Percentiles rank a stretch among this genome's conserved stretches.
Conservation (phyloP, 2,329 filamentous ascomycete species). For the Colletotrichum sp. region DNA sequence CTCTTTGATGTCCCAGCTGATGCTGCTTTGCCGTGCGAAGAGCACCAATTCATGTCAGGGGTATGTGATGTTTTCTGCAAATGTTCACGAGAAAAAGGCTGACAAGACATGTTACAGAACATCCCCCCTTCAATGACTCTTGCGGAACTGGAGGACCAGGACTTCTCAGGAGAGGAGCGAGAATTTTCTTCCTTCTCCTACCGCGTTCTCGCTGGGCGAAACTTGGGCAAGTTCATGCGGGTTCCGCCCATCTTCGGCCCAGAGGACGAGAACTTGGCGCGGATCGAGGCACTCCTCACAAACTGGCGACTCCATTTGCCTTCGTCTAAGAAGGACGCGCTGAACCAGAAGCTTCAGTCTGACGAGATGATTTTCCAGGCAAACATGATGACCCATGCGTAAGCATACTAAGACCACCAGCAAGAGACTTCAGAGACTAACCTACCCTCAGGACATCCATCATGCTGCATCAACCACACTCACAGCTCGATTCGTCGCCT, state of each 20-base stretch:
- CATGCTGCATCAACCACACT: conserved; percentile 80
- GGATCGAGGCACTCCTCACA: conserved; percentile 58
- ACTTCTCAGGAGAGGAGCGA: conserved; percentile 74
- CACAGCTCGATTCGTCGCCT: conserved; percentile 71
- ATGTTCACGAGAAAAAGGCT: not conserved
- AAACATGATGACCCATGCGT: conserved; percentile 75
- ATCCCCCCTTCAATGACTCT: conserved; percentile 67
- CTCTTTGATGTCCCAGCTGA: conserved; percentile 71
- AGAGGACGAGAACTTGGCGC: conserved; percentile 56
- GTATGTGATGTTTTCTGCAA: conserved; percentile 44
- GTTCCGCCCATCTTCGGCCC: conserved; percentile 56
- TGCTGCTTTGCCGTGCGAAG: conserved; percentile 81
- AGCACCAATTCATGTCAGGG: conserved; percentile 69
- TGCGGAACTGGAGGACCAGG: conserved; percentile 75
- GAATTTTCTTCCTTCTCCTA: conserved; percentile 87
- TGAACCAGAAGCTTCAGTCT: conserved; percentile 72
- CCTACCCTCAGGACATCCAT: conserved; percentile 62
- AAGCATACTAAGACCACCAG: conserved; percentile 27
- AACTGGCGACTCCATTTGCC: conserved; percentile 87
- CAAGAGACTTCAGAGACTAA: not conserved
- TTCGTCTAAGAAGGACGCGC: conserved; percentile 69
- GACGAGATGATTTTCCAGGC: conserved; percentile 95
- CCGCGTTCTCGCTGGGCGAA: conserved; percentile 80
- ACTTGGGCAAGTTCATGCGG: conserved; percentile 77
- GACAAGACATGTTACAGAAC: conserved; percentile 41